Evolutionary conservation across 768 basidiomycete species (phyloP).

Genomic region (Exidia glandulosa): DNA sequence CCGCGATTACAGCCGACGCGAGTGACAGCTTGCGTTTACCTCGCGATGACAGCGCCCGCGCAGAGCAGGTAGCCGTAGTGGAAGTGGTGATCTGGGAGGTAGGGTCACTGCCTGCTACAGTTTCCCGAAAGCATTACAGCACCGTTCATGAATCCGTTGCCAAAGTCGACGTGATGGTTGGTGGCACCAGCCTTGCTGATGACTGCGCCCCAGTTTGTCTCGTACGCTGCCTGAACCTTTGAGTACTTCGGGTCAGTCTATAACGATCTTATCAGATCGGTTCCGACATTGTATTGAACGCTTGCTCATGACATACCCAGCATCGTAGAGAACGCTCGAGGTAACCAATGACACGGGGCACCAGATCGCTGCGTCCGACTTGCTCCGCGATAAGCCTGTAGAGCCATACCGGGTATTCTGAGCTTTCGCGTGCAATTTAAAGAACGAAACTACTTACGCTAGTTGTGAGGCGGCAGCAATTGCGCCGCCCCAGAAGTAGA

Average conservation of each 20-base stretch:
- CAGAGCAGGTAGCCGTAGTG: conserved; percentile 26
- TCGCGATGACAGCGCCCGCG: conserved; percentile 21
- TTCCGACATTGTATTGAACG: background rate
- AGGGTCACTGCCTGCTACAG: background rate
- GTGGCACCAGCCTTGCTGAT: conserved; percentile 23
- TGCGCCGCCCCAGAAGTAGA: conserved; percentile 23
- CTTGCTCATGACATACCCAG: conserved; percentile 10
- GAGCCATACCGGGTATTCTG: background rate
- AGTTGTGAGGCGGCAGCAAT: conserved; percentile 20
- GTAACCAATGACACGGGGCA: conserved; percentile 16
- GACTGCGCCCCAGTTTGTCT: conserved; percentile 26
- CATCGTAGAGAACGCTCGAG: conserved; percentile 16
- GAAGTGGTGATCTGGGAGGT: conserved; percentile 26
- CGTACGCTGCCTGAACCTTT: conserved; percentile 20
- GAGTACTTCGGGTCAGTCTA: background rate
- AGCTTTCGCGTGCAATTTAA: background rate
- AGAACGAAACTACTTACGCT: conserved; percentile 13
- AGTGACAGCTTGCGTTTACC: conserved; percentile 16
- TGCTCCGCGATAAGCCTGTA: conserved; percentile 21
- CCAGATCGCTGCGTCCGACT: conserved; percentile 22
- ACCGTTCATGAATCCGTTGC: conserved; percentile 18
- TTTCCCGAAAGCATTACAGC: background rate
- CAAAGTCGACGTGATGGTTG: conserved; percentile 22
- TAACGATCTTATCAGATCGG: background rate
- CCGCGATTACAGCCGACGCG: background rate